Evolutionary conservation across 768 basidiomycete genomes (phyloP), one percentile per base, ranked within the genome.

Genomic region (Leucosporidium creatinivorum): DNA sequence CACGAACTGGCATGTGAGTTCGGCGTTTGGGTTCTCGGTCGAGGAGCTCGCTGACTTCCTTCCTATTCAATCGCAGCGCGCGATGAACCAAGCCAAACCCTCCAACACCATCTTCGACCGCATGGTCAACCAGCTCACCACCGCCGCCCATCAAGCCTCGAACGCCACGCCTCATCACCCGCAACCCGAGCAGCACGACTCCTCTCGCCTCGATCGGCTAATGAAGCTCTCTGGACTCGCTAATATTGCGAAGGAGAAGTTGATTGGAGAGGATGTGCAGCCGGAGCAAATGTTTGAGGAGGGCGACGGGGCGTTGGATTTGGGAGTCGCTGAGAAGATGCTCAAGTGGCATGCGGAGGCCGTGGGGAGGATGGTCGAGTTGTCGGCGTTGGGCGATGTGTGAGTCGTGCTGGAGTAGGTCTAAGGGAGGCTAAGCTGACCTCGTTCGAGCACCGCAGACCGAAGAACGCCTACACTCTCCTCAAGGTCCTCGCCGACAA

Each of bases 321-420:
- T 96, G 4, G 85, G 86, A 50, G 80, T 85, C 15, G 89, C 92
- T 2, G 92, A 94, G 80, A 87, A 83, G 73, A 93, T 98, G 86
- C 80, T 98, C 21, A 90, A 86, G 77, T 97, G 94, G 93, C 96
- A 99, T 78, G 94, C 96, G 3, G 96, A 99, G 77, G 91, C 93
- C 7, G 87, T 96, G 33, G 94, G 96, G 6, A 81, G 96, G 73
- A 93, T 91, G 71, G 89, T 93, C 17, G 96, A 98, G 78, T 80
- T 99, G 57, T 93, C 87, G 75, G 79, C 86, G 17, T 75, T 84
- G 12, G 86, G 84, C 52, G 96, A 99, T 75, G 85, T 93, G 92
- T 96, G 75, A 79, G 90, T 82, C 4, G 25, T 1, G 31, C 19
- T 18, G 23, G 13, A 25, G 30, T 13, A 4, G 25, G 5, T 26